Percentiles rank a stretch among this genome's conserved stretches.
These are phyloP conservation scores for Candida morakotiae DNA, from an alignment of 805 yeast species.

Conservation along the genomic window DNA sequence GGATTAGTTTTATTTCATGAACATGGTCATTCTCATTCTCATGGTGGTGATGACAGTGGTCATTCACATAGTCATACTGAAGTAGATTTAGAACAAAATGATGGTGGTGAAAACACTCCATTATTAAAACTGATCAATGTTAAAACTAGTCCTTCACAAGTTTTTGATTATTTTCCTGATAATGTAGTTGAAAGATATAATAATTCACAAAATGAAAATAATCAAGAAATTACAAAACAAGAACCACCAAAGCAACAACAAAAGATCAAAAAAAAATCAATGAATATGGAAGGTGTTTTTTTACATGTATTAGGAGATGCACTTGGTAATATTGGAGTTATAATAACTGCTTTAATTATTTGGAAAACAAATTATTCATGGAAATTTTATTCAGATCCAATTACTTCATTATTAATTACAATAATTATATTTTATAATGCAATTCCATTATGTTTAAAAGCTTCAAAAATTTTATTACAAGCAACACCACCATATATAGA, in stretches of 20 bases:
- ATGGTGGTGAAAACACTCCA: slow-evolving; percentile 7
- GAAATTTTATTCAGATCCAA: slow-evolving; percentile 84
- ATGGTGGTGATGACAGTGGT: slow-evolving; percentile 13
- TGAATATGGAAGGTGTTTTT: slow-evolving; percentile 97
- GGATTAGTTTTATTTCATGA: slow-evolving; percentile 90
- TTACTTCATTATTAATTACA: slow-evolving; percentile 81
- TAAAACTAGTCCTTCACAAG: slow-evolving; percentile 14
- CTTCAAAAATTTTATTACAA: slow-evolving; percentile 84
- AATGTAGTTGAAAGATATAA: slow-evolving; percentile 38
- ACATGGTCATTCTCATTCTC: slow-evolving; percentile 42
- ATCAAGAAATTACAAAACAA: background rate
- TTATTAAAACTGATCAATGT: background rate
- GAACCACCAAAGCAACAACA: slow-evolving; percentile 6
- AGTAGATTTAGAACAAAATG: slow-evolving; percentile 8
- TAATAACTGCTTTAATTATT: slow-evolving; percentile 80
- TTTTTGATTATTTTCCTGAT: slow-evolving; percentile 42
- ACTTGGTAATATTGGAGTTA: slow-evolving; percentile 91
- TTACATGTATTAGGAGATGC: slow-evolving; percentile 96
- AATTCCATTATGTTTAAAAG: slow-evolving; percentile 78
- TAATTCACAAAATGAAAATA: slow-evolving; percentile 27
- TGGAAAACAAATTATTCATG: slow-evolving; percentile 92
- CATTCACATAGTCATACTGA: slow-evolving; percentile 27
- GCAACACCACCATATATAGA: slow-evolving; percentile 87
- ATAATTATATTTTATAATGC: slow-evolving; percentile 87
- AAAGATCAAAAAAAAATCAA: slow-evolving; percentile 46